Evolutionary conservation across 1,284 basidiomycete genomes (phyloP), one percentile per base, ranked within the genome.

Genomic region (Boletellus deceptivus): DNA sequence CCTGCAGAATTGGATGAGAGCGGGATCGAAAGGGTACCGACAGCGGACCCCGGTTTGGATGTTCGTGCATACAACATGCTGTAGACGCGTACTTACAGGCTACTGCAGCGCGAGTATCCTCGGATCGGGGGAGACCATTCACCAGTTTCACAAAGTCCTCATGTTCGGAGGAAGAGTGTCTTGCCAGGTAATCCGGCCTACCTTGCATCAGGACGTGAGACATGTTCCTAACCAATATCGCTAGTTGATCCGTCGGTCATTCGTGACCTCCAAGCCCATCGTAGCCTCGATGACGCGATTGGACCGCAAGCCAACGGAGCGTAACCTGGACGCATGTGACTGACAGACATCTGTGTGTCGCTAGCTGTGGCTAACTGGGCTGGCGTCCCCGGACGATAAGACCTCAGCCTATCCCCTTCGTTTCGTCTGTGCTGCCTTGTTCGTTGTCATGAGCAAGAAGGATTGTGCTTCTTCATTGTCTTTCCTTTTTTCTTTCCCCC

Each of bases 41-140:
- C 89, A 77, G 91, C 92, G 41, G 91, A 94, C 72, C 91, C 91
- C 49, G 91, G 88, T 46, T 70, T 93, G 57, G 91, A 93, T 70
- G 88, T 89, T 73, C 74, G 85, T 81, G 64, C 62, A 68, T 57
- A 53, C 39, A 29, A 47, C 37, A 40, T 54, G 34, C 47, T 50
- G 56, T 64, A 49, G 42, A 27, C 43, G 57, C 53, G 50, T 50
- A 52, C 56, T 61, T 53, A 55, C 52, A 18, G 8, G 46, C 37
- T 51, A 43, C 50, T 69, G 49, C 58, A 87, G 84, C 77, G 75
- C 60, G 79, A 80, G 45, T 76, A 86, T 59, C 86, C 79, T 54
- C 83, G 84, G 64, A 73, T 83, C 48, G 69, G 75, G 44, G 59
- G 74, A 61, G 77, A 83, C 49, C 75, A 79, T 62, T 76, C 80